These are phyloP conservation scores for Tuber microsphaerosporum DNA, from an alignment of 495 filamentous ascomycete genomes.

Conservation along the genomic window DNA sequence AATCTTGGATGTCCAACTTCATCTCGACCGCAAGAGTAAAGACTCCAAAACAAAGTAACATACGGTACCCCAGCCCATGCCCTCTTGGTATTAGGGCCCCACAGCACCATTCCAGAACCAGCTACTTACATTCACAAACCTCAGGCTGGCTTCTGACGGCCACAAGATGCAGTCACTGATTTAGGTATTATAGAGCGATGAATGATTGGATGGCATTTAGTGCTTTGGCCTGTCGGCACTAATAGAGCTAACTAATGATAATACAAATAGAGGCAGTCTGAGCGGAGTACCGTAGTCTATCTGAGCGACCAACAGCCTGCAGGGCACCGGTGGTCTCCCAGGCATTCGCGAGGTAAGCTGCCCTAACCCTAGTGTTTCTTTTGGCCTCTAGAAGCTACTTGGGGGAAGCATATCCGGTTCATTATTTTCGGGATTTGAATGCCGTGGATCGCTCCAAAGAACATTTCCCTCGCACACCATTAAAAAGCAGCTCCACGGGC, in stretches of 20 bases:
- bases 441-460: not conserved
- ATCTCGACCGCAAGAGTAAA: constrained; percentile 12
- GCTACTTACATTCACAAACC: constrained; percentile 30
- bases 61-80: constrained; percentile 26
- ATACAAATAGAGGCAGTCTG: not conserved
- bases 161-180: constrained; percentile 25
- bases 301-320: not conserved
- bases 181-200: constrained; percentile 1
- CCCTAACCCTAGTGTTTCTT: constrained; percentile 26
- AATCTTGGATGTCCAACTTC: not conserved
- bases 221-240: not conserved
- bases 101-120: constrained; percentile 28
- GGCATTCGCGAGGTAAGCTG: constrained; percentile 4
- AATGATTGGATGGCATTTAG: constrained; percentile 7
- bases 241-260: not conserved
- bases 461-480: constrained; percentile 1
- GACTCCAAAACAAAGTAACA: constrained; percentile 21
- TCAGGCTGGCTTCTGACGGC: constrained; percentile 15
- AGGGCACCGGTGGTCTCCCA: constrained; percentile 5
- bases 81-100: constrained; percentile 23
- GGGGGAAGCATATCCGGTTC: not conserved
- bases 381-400: not conserved
- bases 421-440: not conserved
- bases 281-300: not conserved
- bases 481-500: not conserved